Conservation (phyloP, 225 moss, liverwort and hornwort genomes). For the Rhytidiadelphus loreus region DNA sequence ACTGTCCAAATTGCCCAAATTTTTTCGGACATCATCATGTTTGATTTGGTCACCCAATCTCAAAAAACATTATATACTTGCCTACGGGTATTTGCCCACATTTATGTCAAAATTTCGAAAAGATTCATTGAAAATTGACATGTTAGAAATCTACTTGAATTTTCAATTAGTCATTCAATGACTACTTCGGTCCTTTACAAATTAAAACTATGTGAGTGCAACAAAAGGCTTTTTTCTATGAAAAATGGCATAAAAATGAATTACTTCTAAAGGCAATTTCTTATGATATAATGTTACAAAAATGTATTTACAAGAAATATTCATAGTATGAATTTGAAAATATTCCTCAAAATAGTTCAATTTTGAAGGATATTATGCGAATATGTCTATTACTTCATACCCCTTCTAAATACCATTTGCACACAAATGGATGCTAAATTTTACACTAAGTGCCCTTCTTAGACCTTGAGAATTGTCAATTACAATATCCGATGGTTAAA, state of each 20-base stretch:
- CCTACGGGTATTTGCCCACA: fast-evolving
- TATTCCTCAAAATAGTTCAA: not conserved
- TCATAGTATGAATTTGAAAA: not conserved
- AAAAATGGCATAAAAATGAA: not conserved
- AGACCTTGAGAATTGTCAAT: not conserved
- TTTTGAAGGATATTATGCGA: not conserved
- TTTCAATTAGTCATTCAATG: fast-evolving
- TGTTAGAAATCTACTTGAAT: fast-evolving
- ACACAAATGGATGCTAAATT: not conserved
- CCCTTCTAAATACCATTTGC: too few relatives aligned
- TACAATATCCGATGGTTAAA: fast-evolving
- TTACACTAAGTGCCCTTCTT: fast-evolving
- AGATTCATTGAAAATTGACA: not conserved
- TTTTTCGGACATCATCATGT: not conserved
- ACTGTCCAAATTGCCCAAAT: fast-evolving
- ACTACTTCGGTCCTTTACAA: fast-evolving
- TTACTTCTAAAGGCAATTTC: too few relatives aligned
- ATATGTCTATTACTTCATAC: not conserved
- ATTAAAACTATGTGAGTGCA: not conserved
- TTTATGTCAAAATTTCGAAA: not conserved
- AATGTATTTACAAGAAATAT: not conserved
- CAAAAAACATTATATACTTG: fast-evolving
- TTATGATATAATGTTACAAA: not conserved
- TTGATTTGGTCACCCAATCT: fast-evolving
- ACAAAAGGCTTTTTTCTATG: not conserved